phyloP scores from a whole-genome alignment of 2,329 filamentous ascomycete species.

The Elsinoe fawcettii region DNA sequence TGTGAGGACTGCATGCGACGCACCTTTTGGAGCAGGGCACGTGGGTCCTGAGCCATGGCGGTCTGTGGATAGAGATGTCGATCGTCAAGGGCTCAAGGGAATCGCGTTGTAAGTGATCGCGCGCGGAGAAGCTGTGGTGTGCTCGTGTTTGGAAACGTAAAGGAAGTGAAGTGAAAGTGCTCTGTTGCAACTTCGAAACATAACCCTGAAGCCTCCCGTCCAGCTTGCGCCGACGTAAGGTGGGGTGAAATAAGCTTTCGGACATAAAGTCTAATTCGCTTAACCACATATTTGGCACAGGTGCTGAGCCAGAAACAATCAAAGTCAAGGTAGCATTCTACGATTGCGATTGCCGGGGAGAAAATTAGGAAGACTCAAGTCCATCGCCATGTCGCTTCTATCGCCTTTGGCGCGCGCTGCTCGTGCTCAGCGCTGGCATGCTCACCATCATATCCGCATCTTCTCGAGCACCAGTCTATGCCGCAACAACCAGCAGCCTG shows the following conservation, averaged over 20 bases:
- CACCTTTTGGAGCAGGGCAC: constrained; percentile 71
- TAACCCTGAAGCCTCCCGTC: not conserved
- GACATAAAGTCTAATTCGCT: not conserved
- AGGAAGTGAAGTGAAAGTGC: not conserved
- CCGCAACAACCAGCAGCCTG: not conserved
- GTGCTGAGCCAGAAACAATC: not conserved
- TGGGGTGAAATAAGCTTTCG: not conserved
- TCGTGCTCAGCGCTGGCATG: not conserved
- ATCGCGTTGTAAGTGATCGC: no score
- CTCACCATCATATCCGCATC: not conserved
- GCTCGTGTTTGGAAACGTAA: not conserved
- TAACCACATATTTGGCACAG: not conserved
- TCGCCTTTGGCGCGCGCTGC: not conserved
- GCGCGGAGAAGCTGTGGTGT: not conserved
- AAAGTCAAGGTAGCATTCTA: not conserved
- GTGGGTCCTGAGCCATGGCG: constrained; percentile 67
- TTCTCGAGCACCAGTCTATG: not conserved
- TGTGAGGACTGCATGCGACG: not conserved
- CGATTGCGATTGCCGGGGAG: no score
- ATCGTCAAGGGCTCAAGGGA: not conserved
- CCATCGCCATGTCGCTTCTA: not conserved
- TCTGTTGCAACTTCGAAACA: not conserved
- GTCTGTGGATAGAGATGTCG: not conserved
- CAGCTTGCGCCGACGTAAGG: constrained; percentile 1
- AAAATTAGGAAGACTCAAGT: not conserved